Base-by-base conservation (phyloP, 176 grass and related monocot species). In the Lolium perenne region DNA sequence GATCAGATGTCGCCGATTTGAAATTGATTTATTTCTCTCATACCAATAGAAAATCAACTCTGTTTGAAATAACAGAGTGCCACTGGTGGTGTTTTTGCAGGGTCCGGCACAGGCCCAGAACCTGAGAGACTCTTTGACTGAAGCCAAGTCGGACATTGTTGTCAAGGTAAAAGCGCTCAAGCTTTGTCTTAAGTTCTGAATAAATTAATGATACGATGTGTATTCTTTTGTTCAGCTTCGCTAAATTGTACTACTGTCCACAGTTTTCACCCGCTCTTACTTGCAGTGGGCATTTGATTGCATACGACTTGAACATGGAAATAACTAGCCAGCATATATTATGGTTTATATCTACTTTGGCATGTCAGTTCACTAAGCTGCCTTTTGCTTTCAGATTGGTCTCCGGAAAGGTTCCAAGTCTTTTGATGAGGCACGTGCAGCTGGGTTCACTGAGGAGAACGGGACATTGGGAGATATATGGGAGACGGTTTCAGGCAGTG, bases 71-170 rank as follows among this genome's bases (percentile, higher is more conserved):
- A 17, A 86, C 60, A 71, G 48, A 50, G 22, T n/a, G 15, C 16
- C 2, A 43, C 0, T 56, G 12, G 6, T 56, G 20, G n/a, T 87
- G 40, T n/a, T 85, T 88, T 81, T 80, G 32, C 68, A 94, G 93
- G 91, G 91, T 41, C 93, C 96, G 51, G 93, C 96, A 0, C 93
- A 98, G 86, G 96, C 96, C 61, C 96, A 98, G 79, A 98, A 98
- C 75, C 83, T 94, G 10, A 98, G 96, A 59, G 96, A 98, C 65
- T 95, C 96, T 26, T 82, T 98, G 53, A 80, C 68, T 17, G 96
- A 86, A 38, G 91, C 88, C 3, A 95, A 95, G 43, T 98, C 96
- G 10, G 82, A 98, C 76, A 98, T 98, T 88, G 91, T 94, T 57
- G 93, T 98, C 1, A 98, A 98, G 96, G 96, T 98, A 75, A 82